These are phyloP conservation scores for Botrytis cinerea DNA, from an alignment of 2,329 filamentous ascomycete genomes.

Conservation along the genomic window DNA sequence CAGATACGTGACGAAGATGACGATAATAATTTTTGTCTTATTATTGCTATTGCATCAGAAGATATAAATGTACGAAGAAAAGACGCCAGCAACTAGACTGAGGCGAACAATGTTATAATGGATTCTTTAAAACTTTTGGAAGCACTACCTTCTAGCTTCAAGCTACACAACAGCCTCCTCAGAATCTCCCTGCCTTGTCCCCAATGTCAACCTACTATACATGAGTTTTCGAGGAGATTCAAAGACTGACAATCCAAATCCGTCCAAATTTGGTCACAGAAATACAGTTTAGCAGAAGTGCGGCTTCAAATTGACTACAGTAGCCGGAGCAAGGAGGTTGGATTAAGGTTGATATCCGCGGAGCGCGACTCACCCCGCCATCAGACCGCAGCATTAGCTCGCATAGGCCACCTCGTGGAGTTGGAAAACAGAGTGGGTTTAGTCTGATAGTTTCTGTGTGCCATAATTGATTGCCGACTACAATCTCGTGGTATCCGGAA, in stretches of 20 bases:
- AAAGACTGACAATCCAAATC: rapidly evolving
- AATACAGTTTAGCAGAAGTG: not conserved
- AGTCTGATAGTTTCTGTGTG: not conserved
- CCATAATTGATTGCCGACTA: not conserved
- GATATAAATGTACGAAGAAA: not conserved
- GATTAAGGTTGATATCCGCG: not conserved
- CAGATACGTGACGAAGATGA: not conserved
- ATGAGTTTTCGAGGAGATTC: not conserved
- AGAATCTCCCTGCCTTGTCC: not conserved
- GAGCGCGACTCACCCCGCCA: not conserved
- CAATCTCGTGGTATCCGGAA: not conserved
- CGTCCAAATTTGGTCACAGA: too few species aligned
- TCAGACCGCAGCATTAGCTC: not conserved
- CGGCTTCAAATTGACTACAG: not conserved
- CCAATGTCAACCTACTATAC: not conserved
- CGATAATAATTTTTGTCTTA: too few species aligned
- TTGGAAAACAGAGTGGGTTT: not conserved
- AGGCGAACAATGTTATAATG: not conserved
- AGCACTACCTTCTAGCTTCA: not conserved
- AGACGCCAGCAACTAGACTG: not conserved
- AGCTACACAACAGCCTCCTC: not conserved
- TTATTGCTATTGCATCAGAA: too few species aligned
- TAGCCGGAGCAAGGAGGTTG: not conserved
- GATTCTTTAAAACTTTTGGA: not conserved
- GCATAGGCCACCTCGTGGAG: not conserved